Evolutionary conservation across 805 yeast genomes (phyloP).

Genomic region (Debaryomyces hansenii): DNA sequence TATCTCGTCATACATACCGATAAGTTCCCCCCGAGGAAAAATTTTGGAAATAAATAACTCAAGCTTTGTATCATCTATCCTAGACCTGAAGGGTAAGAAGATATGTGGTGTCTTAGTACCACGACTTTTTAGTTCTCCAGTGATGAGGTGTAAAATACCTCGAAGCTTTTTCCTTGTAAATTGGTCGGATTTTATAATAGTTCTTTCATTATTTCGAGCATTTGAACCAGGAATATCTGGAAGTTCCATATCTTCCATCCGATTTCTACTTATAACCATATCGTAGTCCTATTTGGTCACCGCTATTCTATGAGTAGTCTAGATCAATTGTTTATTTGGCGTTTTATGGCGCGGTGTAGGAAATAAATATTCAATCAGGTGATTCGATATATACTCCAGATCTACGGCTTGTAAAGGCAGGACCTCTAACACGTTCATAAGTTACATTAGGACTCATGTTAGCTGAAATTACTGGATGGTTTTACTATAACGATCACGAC

Average conservation of each 20-base stretch:
- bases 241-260: constrained; percentile 19
- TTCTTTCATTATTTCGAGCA: background rate
- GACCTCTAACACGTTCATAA: no score
- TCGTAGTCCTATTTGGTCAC: background rate
- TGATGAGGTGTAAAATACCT: constrained; percentile 65
- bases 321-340: background rate
- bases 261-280: constrained; percentile 12
- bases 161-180: constrained; percentile 67
- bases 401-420: no score
- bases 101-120: constrained; percentile 75
- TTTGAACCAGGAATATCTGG: constrained; percentile 20
- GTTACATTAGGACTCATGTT: no score
- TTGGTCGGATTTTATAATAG: constrained; percentile 25
- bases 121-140: constrained; percentile 66
- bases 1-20: constrained; percentile 31
- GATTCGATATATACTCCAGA: no score
- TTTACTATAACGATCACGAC: no score
- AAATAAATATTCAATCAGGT: no score
- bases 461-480: no score
- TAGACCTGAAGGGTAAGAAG: constrained; percentile 75
- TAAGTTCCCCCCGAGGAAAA: constrained; percentile 57
- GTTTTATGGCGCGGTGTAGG: background rate
- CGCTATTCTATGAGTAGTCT: background rate
- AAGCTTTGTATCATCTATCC: constrained; percentile 59
- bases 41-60: constrained; percentile 55